phyloP scores from a whole-genome alignment of 768 basidiomycete species.

The Tremella fuciformis region DNA sequence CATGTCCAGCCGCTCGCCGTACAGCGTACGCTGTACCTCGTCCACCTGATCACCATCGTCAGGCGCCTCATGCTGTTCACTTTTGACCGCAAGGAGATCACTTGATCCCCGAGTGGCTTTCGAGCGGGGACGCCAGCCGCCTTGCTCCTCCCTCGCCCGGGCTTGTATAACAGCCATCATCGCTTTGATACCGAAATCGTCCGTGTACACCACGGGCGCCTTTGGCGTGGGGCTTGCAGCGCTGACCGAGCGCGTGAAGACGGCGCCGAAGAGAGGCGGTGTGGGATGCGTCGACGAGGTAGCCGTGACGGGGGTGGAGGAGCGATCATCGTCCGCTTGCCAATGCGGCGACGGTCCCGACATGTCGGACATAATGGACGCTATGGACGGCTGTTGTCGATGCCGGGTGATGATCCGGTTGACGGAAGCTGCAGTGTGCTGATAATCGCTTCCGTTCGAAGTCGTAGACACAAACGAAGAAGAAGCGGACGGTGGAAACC shows the following conservation, averaged over 20 bases:
- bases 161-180: conserved; percentile 87
- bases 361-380: conserved; percentile 65
- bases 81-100: neutral
- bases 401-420: conserved; percentile 39
- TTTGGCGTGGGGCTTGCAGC: conserved; percentile 56
- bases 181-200: conserved; percentile 79
- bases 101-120: neutral
- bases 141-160: conserved; percentile 30
- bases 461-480: neutral
- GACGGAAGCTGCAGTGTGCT: conserved; percentile 32
- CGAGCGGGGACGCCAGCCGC: conserved; percentile 1
- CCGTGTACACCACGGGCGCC: conserved; percentile 49
- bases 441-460: conserved; percentile 15
- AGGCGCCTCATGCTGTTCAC: conserved; percentile 5
- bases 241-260: conserved; percentile 54
- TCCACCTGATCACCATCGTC: conserved; percentile 19
- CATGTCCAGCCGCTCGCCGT: conserved; percentile 32
- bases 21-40: conserved; percentile 37
- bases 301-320: conserved; percentile 48
- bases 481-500: conserved; percentile 8
- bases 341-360: conserved; percentile 28
- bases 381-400: conserved; percentile 63
- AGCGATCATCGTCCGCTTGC: conserved; percentile 25
- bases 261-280: conserved; percentile 30
- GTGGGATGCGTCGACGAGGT: conserved; percentile 52